Percentiles rank a stretch among this genome's conserved stretches.
Conservation (phyloP, 2,329 filamentous ascomycete species). For the Epichloe hybrida region DNA sequence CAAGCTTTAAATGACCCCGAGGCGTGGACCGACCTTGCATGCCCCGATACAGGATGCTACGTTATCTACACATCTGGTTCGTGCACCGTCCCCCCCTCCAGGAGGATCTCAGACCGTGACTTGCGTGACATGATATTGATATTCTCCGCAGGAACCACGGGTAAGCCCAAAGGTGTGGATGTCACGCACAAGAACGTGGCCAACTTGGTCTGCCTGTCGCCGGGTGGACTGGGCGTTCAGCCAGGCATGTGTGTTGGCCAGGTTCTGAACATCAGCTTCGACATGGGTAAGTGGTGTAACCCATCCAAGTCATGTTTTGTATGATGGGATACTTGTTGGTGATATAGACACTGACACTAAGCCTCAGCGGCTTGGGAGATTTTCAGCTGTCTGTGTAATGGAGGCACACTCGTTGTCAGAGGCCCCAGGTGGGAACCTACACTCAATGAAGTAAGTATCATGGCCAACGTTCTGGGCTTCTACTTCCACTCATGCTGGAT, state of each 20-base stretch:
- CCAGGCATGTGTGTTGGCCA: slow-evolving; percentile 39
- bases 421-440: slow-evolving; percentile 35
- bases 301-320: not conserved
- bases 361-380: slow-evolving; percentile 45
- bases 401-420: slow-evolving; percentile 40
- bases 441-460: slow-evolving; percentile 26
- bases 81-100: not conserved
- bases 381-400: slow-evolving; percentile 42
- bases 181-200: slow-evolving; percentile 40
- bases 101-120: not conserved
- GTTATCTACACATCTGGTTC: slow-evolving; percentile 42
- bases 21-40: slow-evolving; percentile 19
- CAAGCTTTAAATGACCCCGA: slow-evolving; percentile 3
- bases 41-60: slow-evolving; percentile 28
- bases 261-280: slow-evolving; percentile 44
- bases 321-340: not conserved
- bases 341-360: slow-evolving; percentile 4
- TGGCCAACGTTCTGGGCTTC: not conserved
- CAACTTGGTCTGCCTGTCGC: slow-evolving; percentile 37
- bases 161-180: slow-evolving; percentile 45
- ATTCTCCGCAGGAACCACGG: slow-evolving; percentile 31
- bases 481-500: not conserved
- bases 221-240: slow-evolving; percentile 36
- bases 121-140: not conserved
- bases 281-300: slow-evolving; percentile 37